Base-by-base conservation (phyloP, 2,329 filamentous ascomycete genomes). In the Xylariaceae sp. region DNA sequence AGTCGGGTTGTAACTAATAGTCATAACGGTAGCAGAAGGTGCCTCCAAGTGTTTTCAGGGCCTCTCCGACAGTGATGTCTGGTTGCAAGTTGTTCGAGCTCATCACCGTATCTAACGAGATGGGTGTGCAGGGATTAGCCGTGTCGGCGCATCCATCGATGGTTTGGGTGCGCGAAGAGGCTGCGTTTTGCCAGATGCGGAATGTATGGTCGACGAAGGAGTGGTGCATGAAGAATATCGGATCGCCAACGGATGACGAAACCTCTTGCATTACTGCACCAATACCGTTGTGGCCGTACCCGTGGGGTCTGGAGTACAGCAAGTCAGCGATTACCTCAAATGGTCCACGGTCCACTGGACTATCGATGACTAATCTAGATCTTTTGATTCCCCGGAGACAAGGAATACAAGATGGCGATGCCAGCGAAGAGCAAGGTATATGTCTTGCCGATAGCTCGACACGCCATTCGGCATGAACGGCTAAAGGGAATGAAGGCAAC, bases 181-280 rank as follows among this genome's bases (percentile, higher is more conserved):
- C 58, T 50, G 55, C 62, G 57, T 66, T 65, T 56, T 70, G 66
- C 67, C 68, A 70, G 45, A 62, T 59, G 42, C 64, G 60, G 65
- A 65, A 69, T 31, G 58, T 61, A 56, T 64, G 67, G 60, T 70
- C 68, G 55, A 70, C 57, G 55, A 68, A 70, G 5, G 57, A 34
- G 56, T 70, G 67, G 57, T 70, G 67, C 64, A 69, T 60, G 56
- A 67, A 67, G 59, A 70, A 71, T 44, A 66, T 51, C 1, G 69
- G 69, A 53, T 71, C 69, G 33, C 66, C 64, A 14, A 67, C 65
- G 3, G 68, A 69, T 3, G 64, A 60, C 2, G 66, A 59, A 1
- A 71, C 66, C 19, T 68, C 66, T 1, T 63, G 59, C 69, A 71
- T 71, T 50, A 69, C 64, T 9, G 65, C 68, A 42, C 69, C 69